Evolutionary conservation across 352 stramenopile genomes (phyloP), one percentile per base, ranked within the genome.

Genomic region (Phytophthora colocasiae): DNA sequence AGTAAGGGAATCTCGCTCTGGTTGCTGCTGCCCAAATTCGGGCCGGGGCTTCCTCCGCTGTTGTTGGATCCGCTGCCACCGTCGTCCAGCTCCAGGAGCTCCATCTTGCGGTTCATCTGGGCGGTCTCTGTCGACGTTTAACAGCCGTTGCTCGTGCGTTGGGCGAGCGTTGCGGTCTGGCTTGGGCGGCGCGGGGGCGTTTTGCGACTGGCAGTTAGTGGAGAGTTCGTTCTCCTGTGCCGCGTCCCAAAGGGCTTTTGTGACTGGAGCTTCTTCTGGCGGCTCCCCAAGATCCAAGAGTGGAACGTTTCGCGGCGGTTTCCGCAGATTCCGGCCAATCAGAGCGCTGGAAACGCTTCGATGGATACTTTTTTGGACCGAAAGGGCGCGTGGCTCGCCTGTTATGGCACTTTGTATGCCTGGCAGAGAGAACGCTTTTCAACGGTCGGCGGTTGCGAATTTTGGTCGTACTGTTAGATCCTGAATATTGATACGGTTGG

Each of bases 81-180:
- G 48, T 66, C 65, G 8, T 74, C 58, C n/a, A 88, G 63, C 38
- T 83, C 75, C 63, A 88, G 72, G 66, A 94, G 86, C 64, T 91
- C 85, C 45, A 94, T 53, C 60, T 87, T 90, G 54, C 84, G 82
- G 66, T 85, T 92, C 83, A 92, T 94, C 1, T 56, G 19, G 45
- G 31, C 34, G 14, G 8, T 36, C 1, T 22, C 49, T 53, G 40
- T 11, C 56, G 48, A 17, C 17, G 38, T 31, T 49, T 49, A 31
- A 48, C 27, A 44, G 53, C 53, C 54, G 68, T 63, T 60, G 31
- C 44, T 46, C 36, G 39, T 46, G 43, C 51, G 64, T 70, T 61
- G 56, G 8, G 29, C 26, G 22, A 54, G 27, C 46, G 59, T 62
- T 51, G 14, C 19, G 40, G 27, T 41, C 43, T 55, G 56, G 41